Evolutionary conservation across 2,329 filamentous ascomycete species (phyloP), one percentile per base, ranked within the genome.

Genomic region (Cercospora nicotianae): DNA sequence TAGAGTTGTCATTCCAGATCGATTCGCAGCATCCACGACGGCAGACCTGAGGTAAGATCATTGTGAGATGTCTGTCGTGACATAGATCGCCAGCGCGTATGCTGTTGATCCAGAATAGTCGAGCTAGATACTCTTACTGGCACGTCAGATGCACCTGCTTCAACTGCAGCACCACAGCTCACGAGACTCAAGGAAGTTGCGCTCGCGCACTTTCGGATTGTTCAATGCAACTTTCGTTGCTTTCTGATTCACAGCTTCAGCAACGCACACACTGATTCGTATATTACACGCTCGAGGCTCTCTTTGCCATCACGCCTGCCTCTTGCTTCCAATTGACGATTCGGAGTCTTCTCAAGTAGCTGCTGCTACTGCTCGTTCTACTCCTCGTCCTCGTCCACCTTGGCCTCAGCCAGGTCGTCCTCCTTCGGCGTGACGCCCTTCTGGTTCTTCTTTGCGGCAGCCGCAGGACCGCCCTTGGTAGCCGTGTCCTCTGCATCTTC

Each of bases 391-490:
- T 70, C 72, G 23, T 72, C 75, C 18, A 31, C 67, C 31, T 69
- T 39, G 30, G 53, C 61, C 67, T 77, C 76, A 18, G 73, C 69
- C 36, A 77, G 67, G 57, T 75, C 72, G 31, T 72, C 70, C 67
- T 77, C 76, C 71, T 77, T 77, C 18, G 77, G 75, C 26, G 76
- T 72, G 10, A 68, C 70, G 20, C 68, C 71, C 18, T 70, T 73
- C 71, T 77, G 77, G 45, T 67, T 68, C 45, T 70, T 65, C 67
- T 77, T 76, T 28, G 76, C 75, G 30, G 72, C 72, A 51, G 73
- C 75, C 12, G 77, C 73, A 53, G 77, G 76, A 8, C 74, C 76
- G 18, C 73, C 64, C 18, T 66, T 69, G 28, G 72, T 71, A 7
- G 72, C 72, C 9, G 76, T 76, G 51, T 73, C 73, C 12, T 75